phyloP scores from a whole-genome alignment of 129 eudicot genomes.

The Centaurea solstitialis region DNA sequence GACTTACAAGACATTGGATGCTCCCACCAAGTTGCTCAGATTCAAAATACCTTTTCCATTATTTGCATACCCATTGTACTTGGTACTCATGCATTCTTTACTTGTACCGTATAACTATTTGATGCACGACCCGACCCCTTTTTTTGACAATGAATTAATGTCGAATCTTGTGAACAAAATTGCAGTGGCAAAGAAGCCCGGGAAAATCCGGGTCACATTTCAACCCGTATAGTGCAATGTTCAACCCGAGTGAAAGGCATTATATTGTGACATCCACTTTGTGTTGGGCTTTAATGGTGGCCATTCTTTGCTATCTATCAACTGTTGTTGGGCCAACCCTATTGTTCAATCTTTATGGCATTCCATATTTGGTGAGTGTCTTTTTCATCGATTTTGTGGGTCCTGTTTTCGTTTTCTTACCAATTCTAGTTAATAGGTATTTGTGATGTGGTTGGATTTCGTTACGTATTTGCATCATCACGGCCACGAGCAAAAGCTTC shows the following conservation, averaged over 20 bases:
- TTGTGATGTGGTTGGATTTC: slow-evolving; percentile 68
- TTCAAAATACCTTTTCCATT: slow-evolving; percentile 74
- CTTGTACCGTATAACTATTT: slow-evolving; percentile 12
- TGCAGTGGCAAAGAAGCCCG: slow-evolving; percentile 68
- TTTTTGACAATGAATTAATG: not conserved
- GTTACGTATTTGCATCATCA: slow-evolving; percentile 86
- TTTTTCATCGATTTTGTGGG: not conserved
- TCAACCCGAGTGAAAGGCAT: slow-evolving; percentile 59
- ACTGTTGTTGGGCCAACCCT: slow-evolving; percentile 50
- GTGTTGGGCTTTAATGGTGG: slow-evolving; percentile 71
- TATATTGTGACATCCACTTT: slow-evolving; percentile 61
- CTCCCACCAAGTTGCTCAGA: slow-evolving; percentile 61
- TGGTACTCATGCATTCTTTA: slow-evolving; percentile 36
- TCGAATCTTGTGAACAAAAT: not conserved
- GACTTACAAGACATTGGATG: slow-evolving; percentile 54
- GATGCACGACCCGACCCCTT: not conserved
- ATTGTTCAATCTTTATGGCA: slow-evolving; percentile 56
- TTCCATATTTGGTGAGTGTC: slow-evolving; percentile 63
- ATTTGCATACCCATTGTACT: slow-evolving; percentile 71
- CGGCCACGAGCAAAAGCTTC: slow-evolving; percentile 71
- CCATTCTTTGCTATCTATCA: slow-evolving; percentile 40
- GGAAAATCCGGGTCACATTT: slow-evolving; percentile 84
- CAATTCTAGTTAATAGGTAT: slow-evolving; percentile 36
- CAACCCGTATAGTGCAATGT: slow-evolving; percentile 64
- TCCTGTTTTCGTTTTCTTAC: not conserved